Base-by-base conservation (phyloP, 2,329 filamentous ascomycete species). In the Ilyonectria destructans region DNA sequence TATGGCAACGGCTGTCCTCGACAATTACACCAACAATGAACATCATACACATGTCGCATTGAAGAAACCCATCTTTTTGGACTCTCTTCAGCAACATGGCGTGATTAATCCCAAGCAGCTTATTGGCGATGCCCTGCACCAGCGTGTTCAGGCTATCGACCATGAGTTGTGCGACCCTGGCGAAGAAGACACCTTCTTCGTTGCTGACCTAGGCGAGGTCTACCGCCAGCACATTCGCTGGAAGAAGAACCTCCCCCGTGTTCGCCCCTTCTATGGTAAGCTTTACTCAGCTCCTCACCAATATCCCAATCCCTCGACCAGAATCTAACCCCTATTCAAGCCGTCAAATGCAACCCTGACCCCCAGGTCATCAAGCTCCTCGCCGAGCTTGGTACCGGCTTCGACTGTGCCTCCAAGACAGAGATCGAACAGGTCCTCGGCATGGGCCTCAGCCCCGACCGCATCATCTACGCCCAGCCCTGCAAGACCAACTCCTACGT, bases 401-500 rank as follows among this genome's bases (percentile, higher is more conserved):
- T 99, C 82, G 96, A 99, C 84, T 99, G 96, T 83, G 96, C 96
- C 71, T 98, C 96, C 83, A 98, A 98, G 89, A 88, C 92, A 73
- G 96, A 99, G 85, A 98, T 99, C 76, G 95, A 99, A 82, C 91
- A 95, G 82, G 93, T 98, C 69, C 87, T 98, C 61, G 87, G 88
- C 78, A 89, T 95, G 81, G 95, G 95, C 75, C 88, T 97, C 74
- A 91, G 93, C 79, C 93, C 96, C 13, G 90, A 91, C 73, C 95
- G 96, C 81, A 97, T 99, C 86, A 98, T 99, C 84, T 99, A 98
- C 80, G 96, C 96, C 57, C 96, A 99, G 85, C 96, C 96, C 63
- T 98, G 96, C 93, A 99, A 99, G 91, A 99, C 96, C 78, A 97
- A 96, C 85, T 98, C 96, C 55, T 98, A 98, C 82, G 88, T 99